These are phyloP conservation scores for Penicillium sp. DNA, from an alignment of 2,329 filamentous ascomycete genomes.

Conservation along the genomic window DNA sequence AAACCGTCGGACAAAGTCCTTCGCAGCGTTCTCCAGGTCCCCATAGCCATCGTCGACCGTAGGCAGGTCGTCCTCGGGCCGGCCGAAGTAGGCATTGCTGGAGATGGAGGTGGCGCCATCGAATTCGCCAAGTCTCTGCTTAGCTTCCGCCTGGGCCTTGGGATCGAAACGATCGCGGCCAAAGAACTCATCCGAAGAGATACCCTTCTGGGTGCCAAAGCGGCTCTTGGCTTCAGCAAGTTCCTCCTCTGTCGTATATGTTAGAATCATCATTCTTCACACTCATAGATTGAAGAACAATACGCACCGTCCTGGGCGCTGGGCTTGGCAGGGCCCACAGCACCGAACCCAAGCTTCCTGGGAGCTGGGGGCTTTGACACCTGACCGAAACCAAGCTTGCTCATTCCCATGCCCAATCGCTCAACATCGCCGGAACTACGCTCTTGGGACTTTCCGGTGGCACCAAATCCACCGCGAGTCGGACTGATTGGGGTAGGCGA, in stretches of 20 bases:
- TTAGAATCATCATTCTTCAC: slow-evolving; percentile 7
- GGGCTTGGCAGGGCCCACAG: slow-evolving; percentile 68
- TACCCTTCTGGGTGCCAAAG: slow-evolving; percentile 89
- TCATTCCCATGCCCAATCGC: slow-evolving; percentile 81
- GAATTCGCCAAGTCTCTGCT: slow-evolving; percentile 80
- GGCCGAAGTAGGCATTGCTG: slow-evolving; percentile 95
- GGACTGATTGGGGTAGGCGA: slow-evolving; percentile 72
- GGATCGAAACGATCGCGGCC: slow-evolving; percentile 84
- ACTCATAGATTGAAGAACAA: not conserved
- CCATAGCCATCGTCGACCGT: slow-evolving; percentile 69
- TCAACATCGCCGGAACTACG: slow-evolving; percentile 71
- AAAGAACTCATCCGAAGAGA: slow-evolving; percentile 98
- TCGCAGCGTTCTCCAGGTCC: slow-evolving; percentile 85
- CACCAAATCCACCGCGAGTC: slow-evolving; percentile 54
- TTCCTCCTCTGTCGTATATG: slow-evolving; percentile 53
- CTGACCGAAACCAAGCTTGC: slow-evolving; percentile 81
- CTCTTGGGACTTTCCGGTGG: slow-evolving; percentile 47
- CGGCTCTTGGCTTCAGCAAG: slow-evolving; percentile 79
- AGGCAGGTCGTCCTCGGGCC: slow-evolving; percentile 71
- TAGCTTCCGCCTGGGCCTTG: slow-evolving; percentile 73
- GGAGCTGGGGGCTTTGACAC: slow-evolving; percentile 55
- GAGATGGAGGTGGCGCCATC: slow-evolving; percentile 90
- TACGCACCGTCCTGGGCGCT: slow-evolving; percentile 56
- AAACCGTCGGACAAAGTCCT: slow-evolving; percentile 92
- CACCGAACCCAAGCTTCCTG: slow-evolving; percentile 83